phyloP scores from a whole-genome alignment of 31 red algal genomes.

The Odonthalia washingtoniensis region DNA sequence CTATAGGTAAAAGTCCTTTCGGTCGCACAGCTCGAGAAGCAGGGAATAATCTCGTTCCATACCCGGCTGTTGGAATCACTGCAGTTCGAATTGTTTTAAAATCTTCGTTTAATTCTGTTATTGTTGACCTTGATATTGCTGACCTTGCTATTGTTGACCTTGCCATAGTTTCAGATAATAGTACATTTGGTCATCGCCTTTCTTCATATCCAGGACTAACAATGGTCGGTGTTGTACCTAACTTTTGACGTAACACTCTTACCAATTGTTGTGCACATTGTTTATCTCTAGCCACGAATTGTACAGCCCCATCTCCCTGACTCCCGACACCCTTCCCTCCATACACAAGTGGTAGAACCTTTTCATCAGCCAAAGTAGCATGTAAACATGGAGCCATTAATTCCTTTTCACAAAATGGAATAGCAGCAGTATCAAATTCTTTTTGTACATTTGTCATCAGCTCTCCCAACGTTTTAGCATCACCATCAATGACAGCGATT shows the following conservation, averaged over 20 bases:
- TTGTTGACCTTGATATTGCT: neutral
- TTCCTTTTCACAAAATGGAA: slow-evolving; percentile 53
- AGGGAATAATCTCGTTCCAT: slow-evolving; percentile 66
- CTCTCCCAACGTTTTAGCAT: slow-evolving; percentile 34
- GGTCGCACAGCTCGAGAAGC: slow-evolving; percentile 63
- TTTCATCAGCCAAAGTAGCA: slow-evolving; percentile 22
- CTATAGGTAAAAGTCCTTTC: slow-evolving; percentile 61
- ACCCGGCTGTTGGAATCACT: slow-evolving; percentile 67
- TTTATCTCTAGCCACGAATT: slow-evolving; percentile 61
- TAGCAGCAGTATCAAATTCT: slow-evolving; percentile 53
- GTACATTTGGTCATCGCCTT: too few species aligned
- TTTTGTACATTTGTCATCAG: slow-evolving; percentile 39
- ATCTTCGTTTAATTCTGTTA: neutral
- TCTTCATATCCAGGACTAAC: slow-evolving; percentile 46
- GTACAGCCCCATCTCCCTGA: slow-evolving; percentile 73
- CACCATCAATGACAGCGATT: slow-evolving; percentile 25
- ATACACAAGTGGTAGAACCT: slow-evolving; percentile 33
- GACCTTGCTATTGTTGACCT: neutral
- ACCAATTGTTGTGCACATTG: slow-evolving; percentile 28
- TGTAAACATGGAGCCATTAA: slow-evolving; percentile 52
- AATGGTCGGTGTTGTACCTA: slow-evolving; percentile 41
- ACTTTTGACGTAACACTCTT: slow-evolving; percentile 6
- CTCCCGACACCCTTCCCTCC: slow-evolving; percentile 72
- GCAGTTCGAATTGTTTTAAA: slow-evolving; percentile 42
- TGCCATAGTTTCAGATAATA: too few species aligned